Percentiles rank a stretch among this genome's conserved stretches.
phyloP scores from a whole-genome alignment of 1,139 yeast species.

The Yamadazyma membranifaciens region DNA sequence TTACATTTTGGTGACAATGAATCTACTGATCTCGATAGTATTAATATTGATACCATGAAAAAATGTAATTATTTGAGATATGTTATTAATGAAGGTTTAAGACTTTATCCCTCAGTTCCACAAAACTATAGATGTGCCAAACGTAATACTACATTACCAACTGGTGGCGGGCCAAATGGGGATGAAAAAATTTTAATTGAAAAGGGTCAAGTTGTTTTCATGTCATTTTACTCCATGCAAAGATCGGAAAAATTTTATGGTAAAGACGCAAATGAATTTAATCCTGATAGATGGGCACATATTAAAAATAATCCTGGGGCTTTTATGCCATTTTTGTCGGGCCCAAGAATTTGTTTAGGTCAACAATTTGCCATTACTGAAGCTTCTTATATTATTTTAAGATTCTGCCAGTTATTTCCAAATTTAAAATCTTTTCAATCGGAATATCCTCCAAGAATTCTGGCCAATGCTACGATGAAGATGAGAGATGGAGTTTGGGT shows the following conservation, averaged over 20 bases:
- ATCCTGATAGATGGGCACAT: slow-evolving; percentile 51
- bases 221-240: slow-evolving; percentile 44
- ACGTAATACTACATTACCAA: slow-evolving; percentile 47
- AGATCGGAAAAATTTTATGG: slow-evolving; percentile 44
- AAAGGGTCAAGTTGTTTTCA: slow-evolving; percentile 43
- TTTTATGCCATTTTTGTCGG: slow-evolving; percentile 44
- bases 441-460: slow-evolving; percentile 16
- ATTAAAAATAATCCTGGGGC: slow-evolving; percentile 29
- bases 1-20: slow-evolving; percentile 26
- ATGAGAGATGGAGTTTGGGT: slow-evolving; percentile 16
- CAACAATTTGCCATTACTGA: slow-evolving; percentile 48
- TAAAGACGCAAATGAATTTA: slow-evolving; percentile 42
- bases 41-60: slow-evolving; percentile 46
- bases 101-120: slow-evolving; percentile 57
- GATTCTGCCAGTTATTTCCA: slow-evolving; percentile 21
- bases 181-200: slow-evolving; percentile 39
- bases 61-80: slow-evolving; percentile 48
- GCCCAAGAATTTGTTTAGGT: slow-evolving; percentile 46
- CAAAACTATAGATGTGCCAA: slow-evolving; percentile 44
- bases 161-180: slow-evolving; percentile 52
- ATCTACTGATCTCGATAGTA: slow-evolving; percentile 14
- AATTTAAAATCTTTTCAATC: slow-evolving; percentile 12
- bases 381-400: slow-evolving; percentile 31
- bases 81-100: slow-evolving; percentile 48
- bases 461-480: slow-evolving; percentile 18